Base-by-base conservation (phyloP, 2,329 filamentous ascomycete genomes). In the Harringtonia aguacate region DNA sequence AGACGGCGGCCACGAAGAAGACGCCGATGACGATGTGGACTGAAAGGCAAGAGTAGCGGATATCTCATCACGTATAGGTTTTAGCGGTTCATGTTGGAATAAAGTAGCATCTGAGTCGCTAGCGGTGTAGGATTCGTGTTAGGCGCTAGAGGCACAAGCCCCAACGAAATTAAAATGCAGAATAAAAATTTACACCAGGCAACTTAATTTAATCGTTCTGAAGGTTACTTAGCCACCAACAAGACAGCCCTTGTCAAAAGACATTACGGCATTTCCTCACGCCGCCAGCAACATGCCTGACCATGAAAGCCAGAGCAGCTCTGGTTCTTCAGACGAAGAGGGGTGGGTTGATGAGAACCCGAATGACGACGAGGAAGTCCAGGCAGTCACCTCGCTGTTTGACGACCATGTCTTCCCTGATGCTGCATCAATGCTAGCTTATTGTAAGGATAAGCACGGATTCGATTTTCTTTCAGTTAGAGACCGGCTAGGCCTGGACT, bases 391-490 rank as follows among this genome's bases (percentile, higher is more conserved):
- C 39, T 86, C 82, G 18, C 67, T 89, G 29, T 74, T 88, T 49
- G 80, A 82, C 52, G 72, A 79, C 45, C 66, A 73, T 48, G 73
- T 77, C 31, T 89, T 86, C 56, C 62, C 75, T 8, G 75, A 80
- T 55, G 72, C 79, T 30, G 59, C 63, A 24, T 68, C 72, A 18
- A 86, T 89, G 81, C 66, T 89, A 37, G 64, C 70, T 30, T 69
- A 86, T 57, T 84, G 79, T 71, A 81, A 75, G 55, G 69, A 79
- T 40, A 76, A 75, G 52, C 69, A 81, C 55, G 62, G 64, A 24
- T 84, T 89, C 54, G 82, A 88, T 60, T 75, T 89, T 47, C 57
- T 79, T 43, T 72, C 68, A 43, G 65, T 77, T 29, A 68, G 78
- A 46, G 73, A 76, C 46, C 65, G 62, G 20, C 60, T 77, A 57